Evolutionary conservation across 1,139 yeast species (phyloP), one percentile per base, ranked within the genome.

Genomic region (Blastobotrys aristatus): DNA sequence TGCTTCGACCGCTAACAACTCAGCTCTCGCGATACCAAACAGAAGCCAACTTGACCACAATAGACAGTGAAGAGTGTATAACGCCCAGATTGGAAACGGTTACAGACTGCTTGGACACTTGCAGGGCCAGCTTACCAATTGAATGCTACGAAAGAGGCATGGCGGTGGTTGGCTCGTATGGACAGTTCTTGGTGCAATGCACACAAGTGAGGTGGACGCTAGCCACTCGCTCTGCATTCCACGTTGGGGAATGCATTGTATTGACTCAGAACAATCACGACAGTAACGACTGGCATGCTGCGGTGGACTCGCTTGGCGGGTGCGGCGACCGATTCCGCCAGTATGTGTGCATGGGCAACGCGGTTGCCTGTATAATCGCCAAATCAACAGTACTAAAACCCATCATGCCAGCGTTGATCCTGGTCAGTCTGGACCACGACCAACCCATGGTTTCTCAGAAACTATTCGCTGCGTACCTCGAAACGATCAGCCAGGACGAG

Each of bases 311-410:
- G 3, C 18, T 24, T 4, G 20, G 40, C 17, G n/a, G n/a, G n/a
- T n/a, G n/a, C n/a, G 47, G 44, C 6, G 46, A 43, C 22, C 35
- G 48, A 27, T 42, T 31, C 14, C 37, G 47, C 16, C 42, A 40
- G 22, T 40, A 32, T 22, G 43, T 46, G 2, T 43, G 46, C 17
- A 27, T 49, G 17, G 52, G 52, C 18, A 26, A 35, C 3, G 52
- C 40, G 2, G 24, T 46, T 2, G 44, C 43, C 4, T 8, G 33
- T 6, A 20, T 43, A 6, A 16, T 18, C 17, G 30, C 17, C n/a
- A 24, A 24, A 29, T 35, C 38, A 2, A 17, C 18, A 11, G 6
- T 20, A 2, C 22, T 44, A 8, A 17, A 40, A 18, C 46, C 26
- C 27, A 30, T 43, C 8, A 11, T 46, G 3, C 48, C 49, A 11